Percentiles rank a stretch among this genome's conserved stretches.
These are phyloP conservation scores for Macrophomina phaseolina DNA, from an alignment of 2,329 filamentous ascomycete species.

Conservation along the genomic window DNA sequence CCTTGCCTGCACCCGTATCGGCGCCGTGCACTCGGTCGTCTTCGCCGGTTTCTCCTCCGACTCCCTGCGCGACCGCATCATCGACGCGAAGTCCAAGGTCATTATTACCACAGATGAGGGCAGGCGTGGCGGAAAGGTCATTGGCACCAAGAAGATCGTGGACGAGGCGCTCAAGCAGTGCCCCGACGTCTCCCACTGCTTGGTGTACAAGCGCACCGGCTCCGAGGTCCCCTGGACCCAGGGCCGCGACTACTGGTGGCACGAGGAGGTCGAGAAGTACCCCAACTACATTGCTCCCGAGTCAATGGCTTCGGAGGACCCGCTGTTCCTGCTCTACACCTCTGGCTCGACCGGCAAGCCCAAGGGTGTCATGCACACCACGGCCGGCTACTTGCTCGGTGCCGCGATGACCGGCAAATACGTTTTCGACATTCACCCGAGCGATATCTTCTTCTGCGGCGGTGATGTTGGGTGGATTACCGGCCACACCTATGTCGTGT, in stretches of 20 bases:
- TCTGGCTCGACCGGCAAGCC: slow-evolving; percentile 98
- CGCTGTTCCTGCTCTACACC: slow-evolving; percentile 96
- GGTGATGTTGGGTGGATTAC: slow-evolving; percentile 99
- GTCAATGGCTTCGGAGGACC: slow-evolving; percentile 90
- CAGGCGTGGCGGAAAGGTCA: slow-evolving; percentile 95
- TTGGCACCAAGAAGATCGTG: slow-evolving; percentile 98
- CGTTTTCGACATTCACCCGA: slow-evolving; percentile 96
- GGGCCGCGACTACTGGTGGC: slow-evolving; percentile 95
- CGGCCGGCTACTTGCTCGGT: slow-evolving; percentile 91
- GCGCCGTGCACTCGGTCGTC: slow-evolving; percentile 94
- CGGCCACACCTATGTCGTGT: slow-evolving; percentile 97
- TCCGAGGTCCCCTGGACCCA: slow-evolving; percentile 89
- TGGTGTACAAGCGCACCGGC: slow-evolving; percentile 95
- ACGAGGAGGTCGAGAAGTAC: slow-evolving; percentile 97
- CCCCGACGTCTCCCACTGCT: slow-evolving; percentile 80
- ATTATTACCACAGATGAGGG: slow-evolving; percentile 98
- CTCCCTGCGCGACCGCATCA: slow-evolving; percentile 91
- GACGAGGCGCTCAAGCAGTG: slow-evolving; percentile 97
- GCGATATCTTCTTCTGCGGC: slow-evolving; percentile 95
- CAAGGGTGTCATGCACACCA: slow-evolving; percentile 98
- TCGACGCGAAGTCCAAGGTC: slow-evolving; percentile 88
- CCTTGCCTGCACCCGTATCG: slow-evolving; percentile 88
- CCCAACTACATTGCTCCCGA: slow-evolving; percentile 90
- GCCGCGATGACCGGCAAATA: slow-evolving; percentile 96
- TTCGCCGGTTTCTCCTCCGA: slow-evolving; percentile 98